These are phyloP conservation scores for Naganishia albida DNA, from an alignment of 1,284 basidiomycete species.

Conservation along the genomic window DNA sequence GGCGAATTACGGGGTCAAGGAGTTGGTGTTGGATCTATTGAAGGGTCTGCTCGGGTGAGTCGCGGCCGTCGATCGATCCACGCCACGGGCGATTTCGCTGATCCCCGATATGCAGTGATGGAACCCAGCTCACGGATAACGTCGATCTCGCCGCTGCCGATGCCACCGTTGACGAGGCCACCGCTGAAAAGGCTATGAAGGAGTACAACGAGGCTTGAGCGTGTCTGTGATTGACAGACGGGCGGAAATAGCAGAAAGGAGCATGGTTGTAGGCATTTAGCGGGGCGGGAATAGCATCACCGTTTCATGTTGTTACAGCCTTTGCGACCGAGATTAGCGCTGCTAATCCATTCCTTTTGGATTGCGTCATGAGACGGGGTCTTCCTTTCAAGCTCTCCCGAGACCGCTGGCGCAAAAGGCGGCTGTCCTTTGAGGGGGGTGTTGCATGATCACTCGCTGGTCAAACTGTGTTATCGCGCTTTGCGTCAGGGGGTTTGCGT, in stretches of 20 bases:
- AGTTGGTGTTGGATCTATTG: slow-evolving; percentile 34
- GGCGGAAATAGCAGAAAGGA: neutral
- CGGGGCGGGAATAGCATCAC: no score
- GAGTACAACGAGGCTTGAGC: slow-evolving; percentile 34
- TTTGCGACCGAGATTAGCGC: no score
- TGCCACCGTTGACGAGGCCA: slow-evolving; percentile 33
- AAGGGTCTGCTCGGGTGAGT: slow-evolving; percentile 37
- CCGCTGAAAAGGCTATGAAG: slow-evolving; percentile 34
- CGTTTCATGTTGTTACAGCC: no score
- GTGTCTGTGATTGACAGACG: neutral
- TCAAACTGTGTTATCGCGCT: no score
- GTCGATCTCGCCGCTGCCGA: slow-evolving; percentile 34
- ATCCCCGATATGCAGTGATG: slow-evolving; percentile 25
- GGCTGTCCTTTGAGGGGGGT: no score
- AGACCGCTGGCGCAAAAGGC: no score
- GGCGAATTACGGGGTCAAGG: slow-evolving; percentile 38
- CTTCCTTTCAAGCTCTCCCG: no score
- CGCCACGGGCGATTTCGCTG: neutral
- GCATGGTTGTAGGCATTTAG: no score
- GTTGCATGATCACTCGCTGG: no score
- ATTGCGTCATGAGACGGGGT: no score
- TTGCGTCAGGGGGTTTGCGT: no score
- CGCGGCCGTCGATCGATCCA: neutral
- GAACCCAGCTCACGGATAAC: slow-evolving; percentile 36
- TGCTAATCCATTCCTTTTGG: no score